Base-by-base conservation (phyloP, 2,329 filamentous ascomycete genomes). In the Lithohypha guttulata region DNA sequence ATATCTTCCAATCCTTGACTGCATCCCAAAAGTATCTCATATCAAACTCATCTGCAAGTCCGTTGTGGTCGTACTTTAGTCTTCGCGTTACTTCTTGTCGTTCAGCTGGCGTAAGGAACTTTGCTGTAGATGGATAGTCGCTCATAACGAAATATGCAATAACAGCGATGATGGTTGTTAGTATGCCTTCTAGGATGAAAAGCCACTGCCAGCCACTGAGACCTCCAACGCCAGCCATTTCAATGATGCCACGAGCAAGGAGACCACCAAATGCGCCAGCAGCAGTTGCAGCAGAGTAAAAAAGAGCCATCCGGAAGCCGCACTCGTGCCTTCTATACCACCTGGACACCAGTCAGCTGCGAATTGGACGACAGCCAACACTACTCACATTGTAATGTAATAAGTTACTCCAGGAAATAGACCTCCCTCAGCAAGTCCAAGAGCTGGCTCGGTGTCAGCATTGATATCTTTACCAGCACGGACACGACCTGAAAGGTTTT, bases 241-340 rank as follows among this genome's bases (percentile, higher is more conserved):
- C 38, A 29, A 41, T 10, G 38, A 23, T 8, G 38, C 80, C 81
- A 38, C 75, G 84, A 11, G 81, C 77, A 2, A 85, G 64, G 33
- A 85, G 77, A 40, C 80, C 78, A 0, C 76, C 66, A 48, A 79
- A 79, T 2, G 75, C 80, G 0, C 75, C 70, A 1, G 79, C 76
- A 4, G 80, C 64, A 45, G 71, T 78, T 25, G 79, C 79, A 4
- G 83, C 65, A 11, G 84, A 67, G 54, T 82, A 84, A 52, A 84
- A 84, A 17, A 71, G 56, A 0, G 77, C 75, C 53, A 81, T 82
- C 34, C 80, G 67, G 55, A 79, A 79, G 35, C 79, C 78, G 13
- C 84, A 68, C 58, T 84, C 79, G 49, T 74, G 79, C 66, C 63
- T 56, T 6, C 59, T 56, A 40, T 67, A 65, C 62, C 62, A 65